Percentiles rank a stretch among this genome's conserved stretches.
These are phyloP conservation scores for Coemansia sp. DNA, from an alignment of 192 early-diverging fungal species.

Conservation along the genomic window DNA sequence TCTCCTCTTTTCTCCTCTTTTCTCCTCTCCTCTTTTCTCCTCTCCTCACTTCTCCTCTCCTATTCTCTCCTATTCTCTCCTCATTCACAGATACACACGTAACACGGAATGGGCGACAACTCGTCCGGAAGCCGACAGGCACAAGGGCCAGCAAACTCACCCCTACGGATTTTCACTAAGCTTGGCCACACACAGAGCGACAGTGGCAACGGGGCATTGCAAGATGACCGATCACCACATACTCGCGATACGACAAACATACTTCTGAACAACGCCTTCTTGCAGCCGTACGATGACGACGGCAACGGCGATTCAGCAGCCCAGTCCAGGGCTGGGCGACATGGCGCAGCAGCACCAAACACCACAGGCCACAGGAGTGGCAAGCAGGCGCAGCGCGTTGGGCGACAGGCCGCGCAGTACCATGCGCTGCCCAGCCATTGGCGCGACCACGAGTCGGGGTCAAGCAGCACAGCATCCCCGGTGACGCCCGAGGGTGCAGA, in stretches of 20 bases:
- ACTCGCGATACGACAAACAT: constrained; percentile 21
- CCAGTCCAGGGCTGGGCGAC: constrained; percentile 1
- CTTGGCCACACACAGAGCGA: constrained; percentile 7
- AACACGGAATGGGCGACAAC: constrained; percentile 37
- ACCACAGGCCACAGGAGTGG: constrained; percentile 1
- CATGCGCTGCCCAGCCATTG: constrained; percentile 54
- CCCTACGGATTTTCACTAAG: constrained; percentile 49
- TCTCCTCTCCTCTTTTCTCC: too few relatives aligned
- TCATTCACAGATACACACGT: not conserved
- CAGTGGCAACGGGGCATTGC: constrained; percentile 10
- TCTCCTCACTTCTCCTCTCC: too few relatives aligned
- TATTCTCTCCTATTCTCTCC: too few relatives aligned
- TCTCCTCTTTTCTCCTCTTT: too few relatives aligned
- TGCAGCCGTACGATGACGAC: constrained; percentile 16
- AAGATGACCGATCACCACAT: constrained; percentile 22
- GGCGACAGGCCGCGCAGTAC: constrained; percentile 39
- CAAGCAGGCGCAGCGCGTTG: constrained; percentile 18
- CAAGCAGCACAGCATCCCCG: constrained; percentile 47
- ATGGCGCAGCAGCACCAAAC: not conserved
- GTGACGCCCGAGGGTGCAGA: constrained; percentile 38
- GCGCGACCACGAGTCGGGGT: constrained; percentile 49
- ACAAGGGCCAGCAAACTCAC: constrained; percentile 28
- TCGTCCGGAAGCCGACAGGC: constrained; percentile 20
- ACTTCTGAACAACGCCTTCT: constrained; percentile 36
- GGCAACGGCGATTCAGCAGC: constrained; percentile 7